Percentiles rank a stretch among this genome's conserved stretches.
Conservation (phyloP, 148 eudicot species). For the Rhododendron molle region DNA sequence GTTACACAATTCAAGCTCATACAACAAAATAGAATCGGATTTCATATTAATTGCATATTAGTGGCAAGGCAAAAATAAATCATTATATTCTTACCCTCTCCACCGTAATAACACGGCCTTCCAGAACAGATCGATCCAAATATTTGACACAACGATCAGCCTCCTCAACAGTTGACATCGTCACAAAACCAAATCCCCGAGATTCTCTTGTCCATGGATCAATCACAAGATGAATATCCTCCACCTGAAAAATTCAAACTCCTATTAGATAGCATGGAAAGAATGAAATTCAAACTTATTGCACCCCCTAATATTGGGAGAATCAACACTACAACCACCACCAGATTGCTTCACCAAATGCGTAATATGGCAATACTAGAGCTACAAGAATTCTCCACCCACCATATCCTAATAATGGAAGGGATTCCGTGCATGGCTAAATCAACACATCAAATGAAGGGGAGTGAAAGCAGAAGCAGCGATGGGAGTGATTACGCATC, state of each 20-base stretch:
- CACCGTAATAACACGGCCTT: conserved; percentile 89
- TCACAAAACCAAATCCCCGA: conserved; percentile 94
- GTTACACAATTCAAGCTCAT: conserved; percentile 6
- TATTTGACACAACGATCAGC: conserved; percentile 80
- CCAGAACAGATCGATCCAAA: conserved; percentile 77
- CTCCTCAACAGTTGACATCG: conserved; percentile 73
- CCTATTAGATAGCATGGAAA: background rate
- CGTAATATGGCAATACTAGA: too few relatives aligned
- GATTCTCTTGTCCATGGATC: conserved; percentile 91
- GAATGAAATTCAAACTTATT: background rate
- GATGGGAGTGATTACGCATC: background rate
- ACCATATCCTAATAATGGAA: background rate
- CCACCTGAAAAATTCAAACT: conserved; percentile 46
- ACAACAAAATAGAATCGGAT: background rate
- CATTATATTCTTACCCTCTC: conserved; percentile 66
- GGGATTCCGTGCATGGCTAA: background rate
- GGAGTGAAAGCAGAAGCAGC: background rate
- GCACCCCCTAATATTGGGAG: background rate
- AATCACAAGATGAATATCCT: conserved; percentile 80
- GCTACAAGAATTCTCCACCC: background rate
- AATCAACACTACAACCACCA: background rate
- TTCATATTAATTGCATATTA: background rate
- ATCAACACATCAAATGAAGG: background rate
- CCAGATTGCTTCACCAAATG: too few relatives aligned
- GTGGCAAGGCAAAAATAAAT: background rate